Evolutionary conservation across 2,329 filamentous ascomycete species (phyloP).

Genomic region (Teratosphaeria nubilosa): DNA sequence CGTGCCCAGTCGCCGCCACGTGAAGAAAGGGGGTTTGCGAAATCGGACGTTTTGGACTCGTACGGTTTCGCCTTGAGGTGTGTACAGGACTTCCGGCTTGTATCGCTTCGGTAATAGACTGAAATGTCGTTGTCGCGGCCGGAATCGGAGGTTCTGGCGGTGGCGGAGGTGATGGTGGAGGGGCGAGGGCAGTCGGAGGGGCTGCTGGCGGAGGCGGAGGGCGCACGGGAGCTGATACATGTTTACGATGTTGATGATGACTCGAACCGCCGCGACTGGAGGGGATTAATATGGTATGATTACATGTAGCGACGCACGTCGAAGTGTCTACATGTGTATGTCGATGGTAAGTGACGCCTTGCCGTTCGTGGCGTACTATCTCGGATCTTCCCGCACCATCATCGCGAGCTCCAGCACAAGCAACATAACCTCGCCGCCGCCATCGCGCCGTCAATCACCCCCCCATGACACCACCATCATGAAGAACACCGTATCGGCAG

Average conservation of each 20-base stretch:
- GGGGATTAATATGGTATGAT: too few species aligned
- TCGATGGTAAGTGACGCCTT: not conserved
- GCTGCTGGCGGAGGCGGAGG: conserved; percentile 19
- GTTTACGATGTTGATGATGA: not conserved
- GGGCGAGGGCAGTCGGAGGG: not conserved
- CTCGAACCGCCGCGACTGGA: too few species aligned
- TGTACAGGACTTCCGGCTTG: conserved; percentile 1
- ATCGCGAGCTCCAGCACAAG: conserved; percentile 1
- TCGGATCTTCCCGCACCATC: conserved; percentile 3
- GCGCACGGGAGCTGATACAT: conserved; percentile 22
- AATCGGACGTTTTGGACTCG: conserved; percentile 27
- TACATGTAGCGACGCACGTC: not conserved
- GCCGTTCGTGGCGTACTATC: conserved; percentile 1
- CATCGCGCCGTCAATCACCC: not conserved
- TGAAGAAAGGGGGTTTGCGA: conserved; percentile 25
- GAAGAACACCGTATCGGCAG: conserved; percentile 29
- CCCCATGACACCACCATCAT: conserved; percentile 31
- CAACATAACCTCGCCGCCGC: not conserved
- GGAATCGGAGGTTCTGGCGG: not conserved
- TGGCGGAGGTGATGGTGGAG: not conserved
- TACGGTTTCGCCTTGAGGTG: not conserved
- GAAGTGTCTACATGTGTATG: not conserved
- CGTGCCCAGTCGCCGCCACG: conserved; percentile 16
- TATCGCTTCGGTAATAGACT: conserved; percentile 3
- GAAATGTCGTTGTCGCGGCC: conserved; percentile 2